These are phyloP conservation scores for Entophlyctis helioformis DNA, from an alignment of 192 early-diverging fungal genomes.

Conservation along the genomic window DNA sequence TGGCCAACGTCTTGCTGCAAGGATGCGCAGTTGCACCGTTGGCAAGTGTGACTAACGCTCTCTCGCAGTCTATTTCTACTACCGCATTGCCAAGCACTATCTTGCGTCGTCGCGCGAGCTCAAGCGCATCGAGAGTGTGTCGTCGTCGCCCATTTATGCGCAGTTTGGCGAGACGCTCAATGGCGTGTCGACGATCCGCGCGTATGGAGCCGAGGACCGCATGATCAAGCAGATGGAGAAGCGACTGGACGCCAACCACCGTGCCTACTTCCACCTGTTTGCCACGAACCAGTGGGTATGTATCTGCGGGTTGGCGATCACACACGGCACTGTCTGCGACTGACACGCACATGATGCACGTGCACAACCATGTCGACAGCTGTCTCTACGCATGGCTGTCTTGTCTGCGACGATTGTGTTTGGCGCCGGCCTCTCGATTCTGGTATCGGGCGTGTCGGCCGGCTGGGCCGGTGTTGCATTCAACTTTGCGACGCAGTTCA, in stretches of 20 bases:
- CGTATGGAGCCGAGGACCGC: constrained; percentile 16
- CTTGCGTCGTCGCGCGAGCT: too few relatives aligned
- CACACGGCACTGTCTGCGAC: constrained; percentile 3
- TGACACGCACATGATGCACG: constrained; percentile 4
- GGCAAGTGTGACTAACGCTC: neutral
- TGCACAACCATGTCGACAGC: too few relatives aligned
- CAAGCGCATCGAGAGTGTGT: constrained; percentile 70
- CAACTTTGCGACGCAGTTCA: constrained; percentile 16
- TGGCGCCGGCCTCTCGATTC: neutral
- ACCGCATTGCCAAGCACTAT: constrained; percentile 55
- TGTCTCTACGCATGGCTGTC: constrained; percentile 3
- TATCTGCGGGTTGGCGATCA: too few relatives aligned
- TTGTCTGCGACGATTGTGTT: constrained; percentile 4
- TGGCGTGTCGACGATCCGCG: constrained; percentile 24
- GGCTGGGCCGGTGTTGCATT: constrained; percentile 22
- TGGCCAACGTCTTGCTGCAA: too few relatives aligned
- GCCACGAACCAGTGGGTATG: constrained; percentile 46
- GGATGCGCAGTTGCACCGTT: neutral
- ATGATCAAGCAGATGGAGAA: constrained; percentile 11
- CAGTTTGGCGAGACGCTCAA: constrained; percentile 63
- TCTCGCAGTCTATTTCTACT: constrained; percentile 27
- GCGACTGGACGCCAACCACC: constrained; percentile 54
- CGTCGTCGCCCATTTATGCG: constrained; percentile 61
- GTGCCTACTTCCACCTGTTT: constrained; percentile 73
- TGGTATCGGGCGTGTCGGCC: neutral